Evolutionary conservation across 2,329 filamentous ascomycete species (phyloP), one percentile per base, ranked within the genome.

Genomic region (Sphaceloma murrayae): DNA sequence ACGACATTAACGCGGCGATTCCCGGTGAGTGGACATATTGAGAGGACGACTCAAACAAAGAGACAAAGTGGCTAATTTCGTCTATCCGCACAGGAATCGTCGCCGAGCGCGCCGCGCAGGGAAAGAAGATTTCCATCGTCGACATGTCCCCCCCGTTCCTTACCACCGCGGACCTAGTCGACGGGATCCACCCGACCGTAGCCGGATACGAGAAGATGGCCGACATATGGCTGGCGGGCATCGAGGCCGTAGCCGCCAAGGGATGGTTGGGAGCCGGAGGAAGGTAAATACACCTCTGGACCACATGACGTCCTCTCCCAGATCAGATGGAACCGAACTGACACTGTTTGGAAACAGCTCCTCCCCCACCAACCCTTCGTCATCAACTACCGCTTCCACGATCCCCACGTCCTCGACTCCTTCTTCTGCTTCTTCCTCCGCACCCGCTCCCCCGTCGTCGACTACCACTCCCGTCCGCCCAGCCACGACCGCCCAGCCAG

Each of bases 1-100:
- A 40, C n/a, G 36, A 40, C 24, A 40, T 40, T 14, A 40, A 40
- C 24, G 36, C 36, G 14, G 36, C 36, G 36, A 40, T 40, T 11
- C 36, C 36, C 11, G 36, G 36, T 40, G 19, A 3, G 5, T 2
- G 11, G n/a, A n/a, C n/a, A n/a, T n/a, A n/a, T n/a, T n/a, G n/a
- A n/a, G n/a, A n/a, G n/a, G n/a, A n/a, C n/a, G n/a, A n/a, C n/a
- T n/a, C n/a, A n/a, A n/a, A n/a, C n/a, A n/a, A n/a, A n/a, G n/a
- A n/a, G n/a, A n/a, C n/a, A n/a, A n/a, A n/a, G n/a, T n/a, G n/a
- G n/a, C n/a, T n/a, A n/a, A n/a, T n/a, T n/a, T n/a, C n/a, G n/a
- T n/a, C n/a, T n/a, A n/a, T n/a, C n/a, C n/a, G n/a, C n/a, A n/a
- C n/a, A n/a, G 36, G 36, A 13, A 29, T 40, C 24, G 36, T 40